These are phyloP conservation scores for Ramaria sp. DNA, from an alignment of 768 basidiomycete genomes.

Conservation along the genomic window DNA sequence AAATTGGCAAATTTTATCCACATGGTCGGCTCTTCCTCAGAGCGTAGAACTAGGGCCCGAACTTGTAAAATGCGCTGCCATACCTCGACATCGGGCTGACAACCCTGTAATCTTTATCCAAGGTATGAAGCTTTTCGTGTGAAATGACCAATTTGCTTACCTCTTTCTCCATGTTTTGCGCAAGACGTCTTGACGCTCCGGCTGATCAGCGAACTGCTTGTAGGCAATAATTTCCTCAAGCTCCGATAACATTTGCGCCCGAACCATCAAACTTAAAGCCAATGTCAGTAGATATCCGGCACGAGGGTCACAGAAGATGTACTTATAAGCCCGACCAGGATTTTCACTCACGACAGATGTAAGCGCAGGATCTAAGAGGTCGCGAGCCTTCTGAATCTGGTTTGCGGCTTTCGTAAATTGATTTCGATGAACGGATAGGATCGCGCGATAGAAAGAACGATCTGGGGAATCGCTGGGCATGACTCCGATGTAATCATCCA, in stretches of 20 bases:
- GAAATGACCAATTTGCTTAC: slow-evolving; percentile 28
- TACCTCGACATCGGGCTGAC: slow-evolving; percentile 96
- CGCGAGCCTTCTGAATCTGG: slow-evolving; percentile 89
- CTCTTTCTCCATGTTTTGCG: slow-evolving; percentile 97
- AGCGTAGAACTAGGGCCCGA: slow-evolving; percentile 83
- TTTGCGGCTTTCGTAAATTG: slow-evolving; percentile 85
- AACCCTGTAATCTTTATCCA: slow-evolving; percentile 68
- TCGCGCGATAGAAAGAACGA: slow-evolving; percentile 91
- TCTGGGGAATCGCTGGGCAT: slow-evolving; percentile 93
- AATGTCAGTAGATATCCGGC: slow-evolving; percentile 7
- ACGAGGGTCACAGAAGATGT: slow-evolving; percentile 18
- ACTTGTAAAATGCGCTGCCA: slow-evolving; percentile 98
- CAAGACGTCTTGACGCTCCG: slow-evolving; percentile 83
- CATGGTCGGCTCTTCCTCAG: slow-evolving; percentile 91
- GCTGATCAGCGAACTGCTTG: slow-evolving; percentile 70
- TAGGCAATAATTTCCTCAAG: slow-evolving; percentile 95
- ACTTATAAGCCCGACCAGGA: slow-evolving; percentile 97
- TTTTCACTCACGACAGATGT: slow-evolving; percentile 89
- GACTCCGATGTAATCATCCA: slow-evolving; percentile 92
- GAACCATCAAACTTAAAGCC: slow-evolving; percentile 71
- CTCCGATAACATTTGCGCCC: slow-evolving; percentile 97
- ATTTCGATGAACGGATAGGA: slow-evolving; percentile 91
- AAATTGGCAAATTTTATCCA: slow-evolving; percentile 99
- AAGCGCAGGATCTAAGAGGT: slow-evolving; percentile 83
- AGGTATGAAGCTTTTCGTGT: background rate